These are phyloP conservation scores for Penicillium sp. DNA, from an alignment of 2,329 filamentous ascomycete species.

Conservation along the genomic window DNA sequence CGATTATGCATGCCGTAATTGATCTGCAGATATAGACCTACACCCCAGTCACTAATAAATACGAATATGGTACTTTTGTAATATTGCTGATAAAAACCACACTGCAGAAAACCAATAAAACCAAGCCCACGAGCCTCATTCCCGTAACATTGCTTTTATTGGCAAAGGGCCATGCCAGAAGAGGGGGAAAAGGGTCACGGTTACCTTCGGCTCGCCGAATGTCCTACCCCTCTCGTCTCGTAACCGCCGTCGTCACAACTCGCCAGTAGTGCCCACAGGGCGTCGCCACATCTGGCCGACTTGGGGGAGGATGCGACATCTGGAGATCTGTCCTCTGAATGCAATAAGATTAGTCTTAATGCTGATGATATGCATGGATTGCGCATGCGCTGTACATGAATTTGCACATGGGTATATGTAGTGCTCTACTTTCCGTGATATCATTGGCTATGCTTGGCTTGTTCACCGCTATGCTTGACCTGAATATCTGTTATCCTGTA, in stretches of 20 bases:
- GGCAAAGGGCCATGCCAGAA: not conserved
- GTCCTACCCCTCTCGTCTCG: not conserved
- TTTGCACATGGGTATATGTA: constrained; percentile 1
- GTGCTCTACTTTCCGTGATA: not conserved
- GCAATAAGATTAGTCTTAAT: constrained; percentile 14
- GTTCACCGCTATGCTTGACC: not conserved
- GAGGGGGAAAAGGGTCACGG: not conserved
- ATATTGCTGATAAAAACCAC: not conserved
- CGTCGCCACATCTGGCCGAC: not conserved
- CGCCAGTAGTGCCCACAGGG: too few relatives aligned
- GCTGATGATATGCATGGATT: constrained; percentile 9
- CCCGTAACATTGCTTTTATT: not conserved
- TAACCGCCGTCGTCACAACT: not conserved
- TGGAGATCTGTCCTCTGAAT: not conserved
- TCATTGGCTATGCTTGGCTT: not conserved
- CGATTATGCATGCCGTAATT: not conserved
- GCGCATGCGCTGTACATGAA: not conserved
- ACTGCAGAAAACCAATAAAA: not conserved
- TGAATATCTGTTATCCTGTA: not conserved
- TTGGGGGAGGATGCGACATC: not conserved
- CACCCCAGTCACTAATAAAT: not conserved
- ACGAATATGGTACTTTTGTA: not conserved
- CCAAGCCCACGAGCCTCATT: not conserved
- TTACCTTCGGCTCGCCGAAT: not conserved
- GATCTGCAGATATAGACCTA: not conserved